Base-by-base conservation (phyloP, 2,329 filamentous ascomycete species). In the Aspergillus sp. region DNA sequence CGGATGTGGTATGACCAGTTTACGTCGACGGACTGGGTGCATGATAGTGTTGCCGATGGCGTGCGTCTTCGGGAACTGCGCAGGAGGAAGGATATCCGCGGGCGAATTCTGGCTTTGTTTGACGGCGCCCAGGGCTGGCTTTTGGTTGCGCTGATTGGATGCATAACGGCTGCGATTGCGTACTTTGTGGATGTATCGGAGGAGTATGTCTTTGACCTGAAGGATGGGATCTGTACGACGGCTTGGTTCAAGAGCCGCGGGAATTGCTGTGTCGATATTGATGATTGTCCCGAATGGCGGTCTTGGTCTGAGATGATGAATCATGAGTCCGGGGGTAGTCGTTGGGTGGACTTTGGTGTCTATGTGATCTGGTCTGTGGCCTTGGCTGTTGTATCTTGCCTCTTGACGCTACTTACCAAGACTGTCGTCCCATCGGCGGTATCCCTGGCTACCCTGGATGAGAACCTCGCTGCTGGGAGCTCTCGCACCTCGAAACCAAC, bases 1-100 rank as follows among this genome's bases (percentile, higher is more conserved):
- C 87, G 95, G 59, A 89, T 96, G 9, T 98, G 95, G 95, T 98
- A 98, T 76, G 95, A 99, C 78, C 95, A 99, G 75, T 96, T 96
- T 69, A 96, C 92, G 5, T 96, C 91, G 6, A 97, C 91, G 55
- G 93, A 99, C 74, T 99, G 95, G 95, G 93, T 99, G 1, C 93
- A 96, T 71, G 95, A 99, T 74, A 93, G 89, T 72, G 97, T 99
- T 65, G 91, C 92, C 68, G 95, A 98, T 75, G 91, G 93, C 9
- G 91, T 92, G 67, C 89, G 95, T 24, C 86, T 96, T 49, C 95
- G 96, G 72, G 87, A 87, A 53, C 81, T 99, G 39, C 86, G 91
- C 49, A 87, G 84, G 66, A 83, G 92, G 48, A 96, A 89, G 72
- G 95, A 93, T 75, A 83, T 96, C 59, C 87, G 88, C 71, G 93